Evolutionary conservation across 129 eudicot genomes (phyloP).

Genomic region (Escallonia rubra): DNA sequence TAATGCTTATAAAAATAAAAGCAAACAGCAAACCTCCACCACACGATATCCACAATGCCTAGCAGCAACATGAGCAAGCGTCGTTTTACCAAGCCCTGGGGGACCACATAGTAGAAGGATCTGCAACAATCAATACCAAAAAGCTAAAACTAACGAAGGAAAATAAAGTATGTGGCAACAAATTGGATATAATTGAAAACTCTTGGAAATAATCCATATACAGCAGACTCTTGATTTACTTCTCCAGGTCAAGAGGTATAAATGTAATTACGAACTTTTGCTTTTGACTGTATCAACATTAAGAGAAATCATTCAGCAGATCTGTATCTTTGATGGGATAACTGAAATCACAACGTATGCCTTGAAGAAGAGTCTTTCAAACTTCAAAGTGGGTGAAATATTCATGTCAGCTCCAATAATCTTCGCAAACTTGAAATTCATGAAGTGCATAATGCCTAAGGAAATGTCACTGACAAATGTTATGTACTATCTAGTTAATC

Average conservation of each 20-base stretch:
- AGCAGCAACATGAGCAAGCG: conserved; percentile 99
- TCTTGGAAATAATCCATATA: background rate
- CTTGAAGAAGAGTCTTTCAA: no score
- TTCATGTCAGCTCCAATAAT: no score
- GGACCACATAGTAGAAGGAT: conserved; percentile 96
- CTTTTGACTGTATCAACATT: no score
- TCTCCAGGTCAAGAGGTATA: background rate
- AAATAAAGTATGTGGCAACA: background rate
- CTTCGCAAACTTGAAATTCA: no score
- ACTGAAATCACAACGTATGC: no score
- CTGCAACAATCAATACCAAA: conserved; percentile 26
- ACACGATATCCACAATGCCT: conserved; percentile 94
- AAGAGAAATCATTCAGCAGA: no score
- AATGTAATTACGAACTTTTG: background rate
- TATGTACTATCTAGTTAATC: no score
- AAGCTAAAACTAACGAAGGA: background rate
- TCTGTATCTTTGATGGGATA: no score
- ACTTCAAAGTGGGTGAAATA: no score
- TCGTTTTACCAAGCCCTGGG: conserved; percentile 99
- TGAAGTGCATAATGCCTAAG: no score
- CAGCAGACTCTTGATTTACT: background rate
- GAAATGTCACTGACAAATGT: no score
- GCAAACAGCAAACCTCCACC: conserved; percentile 57
- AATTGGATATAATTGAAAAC: background rate
- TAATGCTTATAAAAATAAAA: background rate